Conservation (phyloP, 208 protist genomes). For the Acanthamoeba healyi region DNA sequence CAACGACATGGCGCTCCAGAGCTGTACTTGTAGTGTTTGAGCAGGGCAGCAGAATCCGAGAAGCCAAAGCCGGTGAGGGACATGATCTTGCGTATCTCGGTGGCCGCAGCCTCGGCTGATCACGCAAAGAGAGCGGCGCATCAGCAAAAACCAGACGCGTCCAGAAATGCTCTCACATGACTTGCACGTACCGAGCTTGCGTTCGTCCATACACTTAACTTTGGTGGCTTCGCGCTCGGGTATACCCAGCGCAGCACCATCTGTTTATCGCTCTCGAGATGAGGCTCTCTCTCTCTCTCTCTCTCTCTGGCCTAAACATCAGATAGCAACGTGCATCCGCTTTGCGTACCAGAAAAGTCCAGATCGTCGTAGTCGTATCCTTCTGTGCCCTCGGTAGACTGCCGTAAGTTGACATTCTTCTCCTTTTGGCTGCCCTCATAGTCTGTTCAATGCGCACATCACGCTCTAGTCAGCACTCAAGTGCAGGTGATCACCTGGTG, state of each 20-base stretch:
- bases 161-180: neutral
- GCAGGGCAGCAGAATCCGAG: conserved; percentile 21
- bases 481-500: too few species aligned
- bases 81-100: conserved; percentile 39
- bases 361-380: conserved; percentile 20
- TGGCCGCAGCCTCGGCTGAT: neutral
- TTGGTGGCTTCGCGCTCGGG: conserved; percentile 29
- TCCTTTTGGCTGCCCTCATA: neutral
- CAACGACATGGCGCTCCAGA: too few species aligned
- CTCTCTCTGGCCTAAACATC: too few species aligned
- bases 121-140: too few species aligned
- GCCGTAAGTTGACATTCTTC: neutral
- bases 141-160: neutral
- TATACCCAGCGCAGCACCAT: conserved; percentile 34
- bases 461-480: neutral
- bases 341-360: conserved; percentile 18
- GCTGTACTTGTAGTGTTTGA: conserved; percentile 41
- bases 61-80: conserved; percentile 28
- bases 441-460: neutral
- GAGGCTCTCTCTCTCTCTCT: too few species aligned
- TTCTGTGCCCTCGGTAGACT: neutral
- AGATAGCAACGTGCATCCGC: too few species aligned
- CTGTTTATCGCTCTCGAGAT: neutral
- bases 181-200: conserved; percentile 4
- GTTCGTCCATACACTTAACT: neutral